Conservation (phyloP, 1,284 basidiomycete species). For the Tylopilus sp. region DNA sequence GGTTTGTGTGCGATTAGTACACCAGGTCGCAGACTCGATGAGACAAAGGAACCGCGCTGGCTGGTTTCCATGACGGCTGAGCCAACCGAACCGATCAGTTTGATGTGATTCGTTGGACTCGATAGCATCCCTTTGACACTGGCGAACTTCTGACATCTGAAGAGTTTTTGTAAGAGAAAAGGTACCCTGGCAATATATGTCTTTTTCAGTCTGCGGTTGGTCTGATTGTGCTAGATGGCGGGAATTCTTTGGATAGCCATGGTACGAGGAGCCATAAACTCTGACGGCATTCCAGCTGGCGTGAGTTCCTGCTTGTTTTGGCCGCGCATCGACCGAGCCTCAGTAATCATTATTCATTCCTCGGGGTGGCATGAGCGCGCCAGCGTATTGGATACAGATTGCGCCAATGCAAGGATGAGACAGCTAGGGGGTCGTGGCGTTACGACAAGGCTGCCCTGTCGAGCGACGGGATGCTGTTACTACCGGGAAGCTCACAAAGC, state of each 20-base stretch:
- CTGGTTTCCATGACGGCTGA: constrained; percentile 17
- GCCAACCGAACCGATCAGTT: neutral
- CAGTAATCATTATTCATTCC: neutral
- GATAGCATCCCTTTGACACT: neutral
- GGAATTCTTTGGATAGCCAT: constrained; percentile 2
- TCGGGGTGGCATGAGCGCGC: neutral
- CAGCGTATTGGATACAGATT: neutral
- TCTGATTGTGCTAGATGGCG: constrained; percentile 7
- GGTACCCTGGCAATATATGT: constrained; percentile 6
- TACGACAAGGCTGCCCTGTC: neutral
- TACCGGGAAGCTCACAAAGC: neutral
- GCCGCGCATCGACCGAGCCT: neutral
- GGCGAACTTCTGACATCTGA: neutral
- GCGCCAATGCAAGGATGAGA: neutral
- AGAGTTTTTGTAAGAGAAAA: neutral
- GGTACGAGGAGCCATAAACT: neutral
- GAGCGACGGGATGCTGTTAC: neutral
- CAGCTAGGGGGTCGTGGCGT: neutral
- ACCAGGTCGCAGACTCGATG: neutral
- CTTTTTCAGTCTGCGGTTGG: neutral
- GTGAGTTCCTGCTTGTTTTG: neutral
- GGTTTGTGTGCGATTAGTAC: neutral
- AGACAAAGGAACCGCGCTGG: constrained; percentile 1
- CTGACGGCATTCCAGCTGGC: constrained; percentile 7
- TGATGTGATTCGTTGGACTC: neutral